These are phyloP conservation scores for Lactarius sp. DNA, from an alignment of 768 basidiomycete genomes.

Conservation along the genomic window DNA sequence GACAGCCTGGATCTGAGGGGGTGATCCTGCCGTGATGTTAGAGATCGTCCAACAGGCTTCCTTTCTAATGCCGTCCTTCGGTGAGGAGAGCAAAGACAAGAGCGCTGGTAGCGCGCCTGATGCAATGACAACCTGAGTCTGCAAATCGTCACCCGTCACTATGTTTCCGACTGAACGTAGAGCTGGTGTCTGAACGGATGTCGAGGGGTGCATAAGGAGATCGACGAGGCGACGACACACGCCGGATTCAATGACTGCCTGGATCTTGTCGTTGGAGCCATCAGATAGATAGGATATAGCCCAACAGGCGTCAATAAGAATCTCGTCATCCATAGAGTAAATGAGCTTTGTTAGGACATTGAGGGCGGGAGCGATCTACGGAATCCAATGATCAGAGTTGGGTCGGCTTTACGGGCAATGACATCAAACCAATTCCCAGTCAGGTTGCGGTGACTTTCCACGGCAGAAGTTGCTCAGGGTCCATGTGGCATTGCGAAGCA, in stretches of 20 bases:
- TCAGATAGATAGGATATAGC: constrained; percentile 99
- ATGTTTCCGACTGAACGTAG: constrained; percentile 98
- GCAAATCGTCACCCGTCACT: constrained; percentile 97
- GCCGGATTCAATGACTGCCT: constrained; percentile 97
- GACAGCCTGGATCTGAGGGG: constrained; percentile 94
- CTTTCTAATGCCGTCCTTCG: constrained; percentile 98
- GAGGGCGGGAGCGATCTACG: constrained; percentile 93
- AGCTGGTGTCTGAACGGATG: constrained; percentile 97
- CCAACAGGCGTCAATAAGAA: constrained; percentile 99
- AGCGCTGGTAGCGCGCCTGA: constrained; percentile 95
- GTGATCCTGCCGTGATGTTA: constrained; percentile 95
- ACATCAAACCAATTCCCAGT: constrained; percentile 84
- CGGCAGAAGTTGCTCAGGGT: constrained; percentile 99
- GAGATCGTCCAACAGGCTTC: constrained; percentile 99
- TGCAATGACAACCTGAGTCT: constrained; percentile 98
- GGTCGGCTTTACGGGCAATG: constrained; percentile 9
- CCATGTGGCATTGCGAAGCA: constrained; percentile 99
- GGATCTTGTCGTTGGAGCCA: constrained; percentile 98
- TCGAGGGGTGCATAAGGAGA: constrained; percentile 89
- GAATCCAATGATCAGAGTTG: constrained; percentile 23
- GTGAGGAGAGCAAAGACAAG: constrained; percentile 86
- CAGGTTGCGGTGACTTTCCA: constrained; percentile 96
- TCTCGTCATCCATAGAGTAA: constrained; percentile 98
- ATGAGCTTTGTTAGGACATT: constrained; percentile 97
- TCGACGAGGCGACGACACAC: constrained; percentile 97